These are phyloP conservation scores for Aegilops longissima DNA, from an alignment of 176 grass and related monocot species.

Conservation along the genomic window DNA sequence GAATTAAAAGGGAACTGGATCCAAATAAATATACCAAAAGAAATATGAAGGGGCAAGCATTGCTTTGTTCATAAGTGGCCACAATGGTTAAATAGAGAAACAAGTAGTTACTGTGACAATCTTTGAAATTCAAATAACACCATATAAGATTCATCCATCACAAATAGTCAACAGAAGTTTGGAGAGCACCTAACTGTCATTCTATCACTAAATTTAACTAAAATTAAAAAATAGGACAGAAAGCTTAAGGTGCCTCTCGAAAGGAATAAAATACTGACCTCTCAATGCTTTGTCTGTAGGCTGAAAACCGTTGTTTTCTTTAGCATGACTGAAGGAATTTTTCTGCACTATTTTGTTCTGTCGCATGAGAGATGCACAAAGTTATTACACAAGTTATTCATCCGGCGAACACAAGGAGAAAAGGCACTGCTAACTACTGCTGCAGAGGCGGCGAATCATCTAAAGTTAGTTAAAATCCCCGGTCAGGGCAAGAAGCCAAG, in stretches of 20 bases:
- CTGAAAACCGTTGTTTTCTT: constrained; percentile 28
- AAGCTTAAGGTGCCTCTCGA: constrained; percentile 14
- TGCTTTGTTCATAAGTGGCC: no score
- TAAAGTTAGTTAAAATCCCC: background rate
- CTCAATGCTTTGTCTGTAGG: constrained; percentile 36
- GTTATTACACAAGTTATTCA: constrained; percentile 22
- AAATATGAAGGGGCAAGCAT: no score
- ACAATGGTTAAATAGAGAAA: no score
- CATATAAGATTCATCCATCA: background rate
- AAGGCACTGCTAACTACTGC: background rate
- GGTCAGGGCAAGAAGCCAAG: background rate
- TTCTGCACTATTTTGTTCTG: constrained; percentile 58
- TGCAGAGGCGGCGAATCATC: background rate
- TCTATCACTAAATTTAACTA: background rate
- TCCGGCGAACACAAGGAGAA: background rate
- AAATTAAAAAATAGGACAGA: background rate
- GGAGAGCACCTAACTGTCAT: background rate
- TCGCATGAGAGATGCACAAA: constrained; percentile 43
- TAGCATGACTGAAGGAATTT: constrained; percentile 17
- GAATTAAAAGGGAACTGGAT: no score
- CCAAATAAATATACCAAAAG: no score
- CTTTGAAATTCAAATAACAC: background rate
- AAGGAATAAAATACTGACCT: constrained; percentile 42
- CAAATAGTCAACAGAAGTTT: background rate
- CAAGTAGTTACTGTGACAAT: background rate